Percentiles rank a stretch among this genome's conserved stretches.
Evolutionary conservation across 2,329 filamentous ascomycete species (phyloP).

Genomic region (Proliferodiscus dingleyae): DNA sequence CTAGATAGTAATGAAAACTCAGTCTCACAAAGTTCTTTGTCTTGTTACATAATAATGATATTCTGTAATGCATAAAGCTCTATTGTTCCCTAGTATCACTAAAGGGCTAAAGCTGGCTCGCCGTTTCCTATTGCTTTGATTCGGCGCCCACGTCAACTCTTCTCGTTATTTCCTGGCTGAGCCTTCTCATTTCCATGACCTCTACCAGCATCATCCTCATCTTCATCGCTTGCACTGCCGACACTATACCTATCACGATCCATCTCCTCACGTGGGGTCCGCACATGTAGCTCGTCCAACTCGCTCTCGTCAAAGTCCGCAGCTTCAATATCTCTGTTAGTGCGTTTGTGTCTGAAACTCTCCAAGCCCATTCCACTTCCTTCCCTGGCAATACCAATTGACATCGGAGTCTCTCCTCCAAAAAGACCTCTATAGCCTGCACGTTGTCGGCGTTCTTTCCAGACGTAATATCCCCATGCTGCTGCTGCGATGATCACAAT

Average conservation of each 20-base stretch:
- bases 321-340: constrained; percentile 52
- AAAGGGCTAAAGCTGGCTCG: not conserved
- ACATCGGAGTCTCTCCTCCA: constrained; percentile 28
- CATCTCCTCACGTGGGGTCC: constrained; percentile 30
- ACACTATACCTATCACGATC: constrained; percentile 50
- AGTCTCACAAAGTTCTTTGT: not conserved
- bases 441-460: constrained; percentile 54
- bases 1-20: constrained; percentile 12
- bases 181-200: constrained; percentile 20
- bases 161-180: constrained; percentile 16
- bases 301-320: constrained; percentile 63
- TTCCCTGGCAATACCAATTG: constrained; percentile 24
- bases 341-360: constrained; percentile 43
- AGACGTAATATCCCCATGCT: constrained; percentile 60
- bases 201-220: constrained; percentile 19
- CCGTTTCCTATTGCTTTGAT: not conserved
- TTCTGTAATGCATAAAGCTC: not conserved
- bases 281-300: constrained; percentile 53
- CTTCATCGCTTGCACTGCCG: constrained; percentile 53
- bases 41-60: not conserved
- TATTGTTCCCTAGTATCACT: not conserved
- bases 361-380: constrained; percentile 38
- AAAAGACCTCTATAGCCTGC: constrained; percentile 46
- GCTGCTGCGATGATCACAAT: constrained; percentile 59
- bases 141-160: constrained; percentile 8